phyloP scores from a whole-genome alignment of 139 green algal species.

The Tetradesmus lagerheimii region DNA sequence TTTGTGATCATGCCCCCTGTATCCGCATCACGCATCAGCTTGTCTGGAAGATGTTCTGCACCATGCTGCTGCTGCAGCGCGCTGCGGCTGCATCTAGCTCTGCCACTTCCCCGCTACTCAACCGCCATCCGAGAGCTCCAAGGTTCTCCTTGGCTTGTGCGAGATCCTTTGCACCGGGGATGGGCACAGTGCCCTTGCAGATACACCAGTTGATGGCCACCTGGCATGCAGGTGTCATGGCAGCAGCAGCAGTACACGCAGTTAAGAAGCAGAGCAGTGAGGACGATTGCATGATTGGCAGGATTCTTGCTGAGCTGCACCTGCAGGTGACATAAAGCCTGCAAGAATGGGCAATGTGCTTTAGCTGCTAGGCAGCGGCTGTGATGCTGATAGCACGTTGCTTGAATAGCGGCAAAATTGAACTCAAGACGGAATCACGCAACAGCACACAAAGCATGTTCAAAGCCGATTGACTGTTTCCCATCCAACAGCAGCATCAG shows the following conservation, averaged over 20 bases:
- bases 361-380: too few species aligned
- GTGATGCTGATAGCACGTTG: too few species aligned
- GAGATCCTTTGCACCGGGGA: conserved; percentile 92
- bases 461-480: not conserved
- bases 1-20: too few species aligned
- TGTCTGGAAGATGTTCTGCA: conserved; percentile 96
- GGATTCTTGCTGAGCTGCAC: too few species aligned
- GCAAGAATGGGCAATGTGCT: too few species aligned
- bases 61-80: conserved; percentile 66
- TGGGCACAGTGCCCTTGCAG: conserved; percentile 93
- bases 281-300: too few species aligned
- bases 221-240: conserved; percentile 48
- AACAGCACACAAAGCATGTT: not conserved
- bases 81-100: conserved; percentile 76
- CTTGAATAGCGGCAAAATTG: too few species aligned
- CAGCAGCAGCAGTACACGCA: not conserved
- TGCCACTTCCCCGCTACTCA: conserved; percentile 74
- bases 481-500: not conserved
- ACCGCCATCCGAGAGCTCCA: conserved; percentile 81
- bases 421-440: not conserved
- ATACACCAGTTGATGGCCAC: conserved; percentile 98
- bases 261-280: not conserved
- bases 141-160: conserved; percentile 78
- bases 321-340: too few species aligned
- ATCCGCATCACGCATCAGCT: conserved; percentile 29